Conservation (phyloP, 495 filamentous ascomycete genomes). For the Neurospora sp. region DNA sequence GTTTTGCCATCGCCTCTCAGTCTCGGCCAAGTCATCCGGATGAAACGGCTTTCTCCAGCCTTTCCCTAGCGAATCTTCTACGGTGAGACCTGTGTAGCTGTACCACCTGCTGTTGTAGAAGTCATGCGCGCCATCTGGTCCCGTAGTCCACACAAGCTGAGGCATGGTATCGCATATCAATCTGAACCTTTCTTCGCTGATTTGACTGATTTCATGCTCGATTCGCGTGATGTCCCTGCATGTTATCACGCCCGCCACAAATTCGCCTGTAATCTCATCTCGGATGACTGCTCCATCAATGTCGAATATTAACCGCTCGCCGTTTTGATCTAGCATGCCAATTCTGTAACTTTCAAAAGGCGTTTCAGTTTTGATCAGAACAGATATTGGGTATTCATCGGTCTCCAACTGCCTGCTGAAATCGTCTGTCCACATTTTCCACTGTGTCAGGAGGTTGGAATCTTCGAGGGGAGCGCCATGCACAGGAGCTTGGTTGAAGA, state of each 20-base stretch:
- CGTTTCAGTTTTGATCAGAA: constrained; percentile 44
- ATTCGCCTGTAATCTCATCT: constrained; percentile 50
- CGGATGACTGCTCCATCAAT: constrained; percentile 48
- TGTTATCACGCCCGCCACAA: constrained; percentile 54
- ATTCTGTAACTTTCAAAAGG: constrained; percentile 43
- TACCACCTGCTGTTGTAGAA: constrained; percentile 64
- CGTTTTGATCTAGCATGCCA: constrained; percentile 45
- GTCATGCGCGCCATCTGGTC: constrained; percentile 47
- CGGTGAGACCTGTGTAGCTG: constrained; percentile 54
- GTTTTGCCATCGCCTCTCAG: constrained; percentile 42
- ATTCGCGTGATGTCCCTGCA: constrained; percentile 55
- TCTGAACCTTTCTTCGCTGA: constrained; percentile 57
- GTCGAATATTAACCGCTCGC: constrained; percentile 42
- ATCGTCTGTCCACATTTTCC: constrained; percentile 48
- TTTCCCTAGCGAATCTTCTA: constrained; percentile 35
- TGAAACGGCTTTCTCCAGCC: constrained; percentile 36
- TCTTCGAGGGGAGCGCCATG: constrained; percentile 32
- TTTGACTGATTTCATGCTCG: constrained; percentile 46
- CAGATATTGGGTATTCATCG: constrained; percentile 51
- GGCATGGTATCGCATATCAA: constrained; percentile 63
- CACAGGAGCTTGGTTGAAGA: constrained; percentile 36
- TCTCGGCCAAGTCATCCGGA: constrained; percentile 46
- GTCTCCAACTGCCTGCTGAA: constrained; percentile 45
- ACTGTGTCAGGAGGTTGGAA: constrained; percentile 42
- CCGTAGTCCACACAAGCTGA: constrained; percentile 58